These are phyloP conservation scores for Zoysia pacifica DNA, from an alignment of 176 grass and related monocot species.

Conservation along the genomic window DNA sequence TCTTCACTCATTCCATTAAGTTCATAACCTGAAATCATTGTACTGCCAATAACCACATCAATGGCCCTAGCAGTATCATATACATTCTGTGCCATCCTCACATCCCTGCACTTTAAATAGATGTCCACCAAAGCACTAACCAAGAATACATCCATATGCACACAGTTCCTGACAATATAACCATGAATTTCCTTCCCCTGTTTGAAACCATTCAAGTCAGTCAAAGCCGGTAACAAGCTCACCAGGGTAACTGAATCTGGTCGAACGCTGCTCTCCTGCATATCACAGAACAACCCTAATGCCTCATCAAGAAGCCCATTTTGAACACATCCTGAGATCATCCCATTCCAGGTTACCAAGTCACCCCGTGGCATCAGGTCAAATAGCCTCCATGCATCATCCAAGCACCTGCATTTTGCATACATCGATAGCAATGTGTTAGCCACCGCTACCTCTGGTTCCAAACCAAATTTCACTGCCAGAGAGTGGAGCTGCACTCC, in stretches of 20 bases:
- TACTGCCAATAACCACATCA: conserved; percentile 77
- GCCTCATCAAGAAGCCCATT: conserved; percentile 66
- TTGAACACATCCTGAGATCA: conserved; percentile 83
- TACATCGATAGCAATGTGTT: conserved; percentile 85
- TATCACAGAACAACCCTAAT: conserved; percentile 57
- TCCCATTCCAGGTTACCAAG: conserved; percentile 78
- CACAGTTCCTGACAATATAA: conserved; percentile 65
- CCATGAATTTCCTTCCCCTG: conserved; percentile 73
- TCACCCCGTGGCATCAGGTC: conserved; percentile 54
- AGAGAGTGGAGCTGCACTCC: conserved; percentile 74
- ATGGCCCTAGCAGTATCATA: conserved; percentile 56
- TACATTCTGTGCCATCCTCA: conserved; percentile 68
- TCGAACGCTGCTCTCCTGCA: conserved; percentile 55
- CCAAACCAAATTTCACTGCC: conserved; percentile 68
- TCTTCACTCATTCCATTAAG: conserved; percentile 67
- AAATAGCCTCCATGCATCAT: conserved; percentile 64
- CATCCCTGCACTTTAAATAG: conserved; percentile 79
- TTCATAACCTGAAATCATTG: conserved; percentile 85
- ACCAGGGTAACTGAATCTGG: conserved; percentile 72
- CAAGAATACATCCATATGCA: conserved; percentile 75
- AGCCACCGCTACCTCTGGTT: conserved; percentile 49
- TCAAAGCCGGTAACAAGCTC: conserved; percentile 75
- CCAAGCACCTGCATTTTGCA: conserved; percentile 62
- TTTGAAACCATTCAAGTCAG: conserved; percentile 55
- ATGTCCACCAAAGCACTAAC: conserved; percentile 82